Conservation (phyloP, 139 green algal genomes). For the Nannochloris sp. region DNA sequence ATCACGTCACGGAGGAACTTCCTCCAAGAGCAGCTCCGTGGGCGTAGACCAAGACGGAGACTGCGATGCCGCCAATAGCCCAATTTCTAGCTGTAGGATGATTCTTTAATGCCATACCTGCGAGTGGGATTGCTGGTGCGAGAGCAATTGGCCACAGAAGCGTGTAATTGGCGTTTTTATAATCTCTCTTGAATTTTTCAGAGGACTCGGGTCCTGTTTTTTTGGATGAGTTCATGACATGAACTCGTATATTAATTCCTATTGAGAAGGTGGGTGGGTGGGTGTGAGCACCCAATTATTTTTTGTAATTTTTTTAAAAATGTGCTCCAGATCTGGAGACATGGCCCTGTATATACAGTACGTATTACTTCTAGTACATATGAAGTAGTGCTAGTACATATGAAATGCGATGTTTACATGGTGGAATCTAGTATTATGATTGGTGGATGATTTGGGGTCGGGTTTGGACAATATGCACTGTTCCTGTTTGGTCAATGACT, state of each 20-base stretch:
- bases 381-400: no score
- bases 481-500: constrained; percentile 30
- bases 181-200: neutral
- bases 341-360: no score
- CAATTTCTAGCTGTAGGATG: neutral
- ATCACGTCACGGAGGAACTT: no score
- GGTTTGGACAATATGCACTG: constrained; percentile 65
- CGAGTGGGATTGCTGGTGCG: neutral
- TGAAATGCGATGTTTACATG: neutral
- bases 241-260: no score
- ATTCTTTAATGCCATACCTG: neutral
- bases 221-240: no score
- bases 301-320: no score
- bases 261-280: no score
- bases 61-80: neutral
- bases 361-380: no score
- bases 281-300: no score
- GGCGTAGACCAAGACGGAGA: neutral
- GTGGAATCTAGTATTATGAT: neutral
- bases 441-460: constrained; percentile 54
- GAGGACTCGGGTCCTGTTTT: no score
- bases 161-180: neutral
- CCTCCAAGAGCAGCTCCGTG: neutral
- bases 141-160: neutral
- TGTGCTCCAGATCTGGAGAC: no score